Conservation (phyloP, 2,329 filamentous ascomycete genomes). For the Microsporum canis region DNA sequence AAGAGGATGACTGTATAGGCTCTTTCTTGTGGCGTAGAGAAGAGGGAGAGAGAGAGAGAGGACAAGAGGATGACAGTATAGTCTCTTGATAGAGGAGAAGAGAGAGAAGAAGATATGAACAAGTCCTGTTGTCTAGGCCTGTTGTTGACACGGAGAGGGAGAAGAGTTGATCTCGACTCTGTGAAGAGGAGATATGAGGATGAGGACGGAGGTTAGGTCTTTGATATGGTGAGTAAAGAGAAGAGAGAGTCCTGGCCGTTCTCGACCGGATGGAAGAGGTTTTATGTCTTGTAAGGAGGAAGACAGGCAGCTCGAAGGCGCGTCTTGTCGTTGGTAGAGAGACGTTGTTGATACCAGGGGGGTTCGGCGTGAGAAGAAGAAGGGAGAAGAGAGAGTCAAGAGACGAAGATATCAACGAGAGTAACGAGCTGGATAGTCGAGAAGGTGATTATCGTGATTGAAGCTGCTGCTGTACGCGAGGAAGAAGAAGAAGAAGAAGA, state of each 20-base stretch:
- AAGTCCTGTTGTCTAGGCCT: background rate
- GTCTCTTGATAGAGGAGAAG: constrained; percentile 18
- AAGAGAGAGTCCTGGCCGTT: background rate
- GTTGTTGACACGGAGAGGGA: constrained; percentile 1
- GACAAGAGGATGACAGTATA: constrained; percentile 19
- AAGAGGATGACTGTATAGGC: background rate
- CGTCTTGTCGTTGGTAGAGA: background rate
- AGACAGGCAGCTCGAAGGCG: background rate
- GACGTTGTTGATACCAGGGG: no score
- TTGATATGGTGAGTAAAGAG: background rate
- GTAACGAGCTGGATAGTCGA: background rate
- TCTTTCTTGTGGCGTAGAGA: background rate
- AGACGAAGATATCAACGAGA: background rate
- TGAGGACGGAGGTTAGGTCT: background rate
- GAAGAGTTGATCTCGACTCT: background rate
- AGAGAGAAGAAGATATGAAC: constrained; percentile 14
- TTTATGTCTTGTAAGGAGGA: background rate
- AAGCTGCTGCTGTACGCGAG: background rate
- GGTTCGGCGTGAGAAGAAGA: background rate
- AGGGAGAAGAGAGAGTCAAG: background rate
- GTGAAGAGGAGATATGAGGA: background rate
- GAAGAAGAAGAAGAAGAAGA: background rate
- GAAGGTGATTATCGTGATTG: no score
- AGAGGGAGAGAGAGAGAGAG: constrained; percentile 11
- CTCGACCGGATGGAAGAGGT: background rate